These are phyloP conservation scores for Metschnikowia corniflorae DNA, from an alignment of 805 yeast species.

Conservation along the genomic window DNA sequence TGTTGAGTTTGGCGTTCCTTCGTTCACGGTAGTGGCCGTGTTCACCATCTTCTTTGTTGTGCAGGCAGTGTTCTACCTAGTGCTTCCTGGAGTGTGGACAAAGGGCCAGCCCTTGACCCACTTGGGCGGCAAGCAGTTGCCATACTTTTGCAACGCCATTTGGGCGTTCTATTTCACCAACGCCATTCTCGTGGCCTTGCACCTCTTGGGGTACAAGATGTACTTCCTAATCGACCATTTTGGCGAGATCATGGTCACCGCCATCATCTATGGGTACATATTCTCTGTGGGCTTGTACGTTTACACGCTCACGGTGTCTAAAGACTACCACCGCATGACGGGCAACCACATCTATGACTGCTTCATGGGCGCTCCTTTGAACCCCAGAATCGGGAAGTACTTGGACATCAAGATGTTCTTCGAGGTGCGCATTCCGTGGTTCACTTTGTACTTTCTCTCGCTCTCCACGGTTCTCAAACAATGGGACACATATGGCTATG, in stretches of 20 bases:
- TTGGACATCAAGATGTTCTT: constrained; percentile 92
- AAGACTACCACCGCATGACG: constrained; percentile 85
- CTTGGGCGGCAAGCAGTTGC: constrained; percentile 72
- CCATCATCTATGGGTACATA: constrained; percentile 72
- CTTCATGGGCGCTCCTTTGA: constrained; percentile 96
- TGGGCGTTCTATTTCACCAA: constrained; percentile 74
- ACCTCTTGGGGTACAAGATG: constrained; percentile 72
- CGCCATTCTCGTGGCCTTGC: constrained; percentile 55
- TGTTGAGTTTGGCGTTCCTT: constrained; percentile 55
- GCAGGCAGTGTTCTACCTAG: constrained; percentile 74
- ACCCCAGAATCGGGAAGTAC: constrained; percentile 89
- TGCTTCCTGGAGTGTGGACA: constrained; percentile 91
- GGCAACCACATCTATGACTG: constrained; percentile 88
- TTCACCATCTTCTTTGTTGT: constrained; percentile 65
- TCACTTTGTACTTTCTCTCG: constrained; percentile 73
- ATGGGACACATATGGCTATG: constrained; percentile 74
- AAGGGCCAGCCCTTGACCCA: constrained; percentile 92
- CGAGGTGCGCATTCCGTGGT: constrained; percentile 98
- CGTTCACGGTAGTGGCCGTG: constrained; percentile 58
- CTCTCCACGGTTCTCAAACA: constrained; percentile 75
- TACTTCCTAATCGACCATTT: constrained; percentile 75
- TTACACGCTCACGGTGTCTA: constrained; percentile 58
- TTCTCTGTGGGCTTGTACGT: constrained; percentile 70
- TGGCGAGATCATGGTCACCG: constrained; percentile 90
- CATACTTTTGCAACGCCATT: constrained; percentile 91